These are phyloP conservation scores for Xylaria sp. DNA, from an alignment of 2,329 filamentous ascomycete genomes.

Conservation along the genomic window DNA sequence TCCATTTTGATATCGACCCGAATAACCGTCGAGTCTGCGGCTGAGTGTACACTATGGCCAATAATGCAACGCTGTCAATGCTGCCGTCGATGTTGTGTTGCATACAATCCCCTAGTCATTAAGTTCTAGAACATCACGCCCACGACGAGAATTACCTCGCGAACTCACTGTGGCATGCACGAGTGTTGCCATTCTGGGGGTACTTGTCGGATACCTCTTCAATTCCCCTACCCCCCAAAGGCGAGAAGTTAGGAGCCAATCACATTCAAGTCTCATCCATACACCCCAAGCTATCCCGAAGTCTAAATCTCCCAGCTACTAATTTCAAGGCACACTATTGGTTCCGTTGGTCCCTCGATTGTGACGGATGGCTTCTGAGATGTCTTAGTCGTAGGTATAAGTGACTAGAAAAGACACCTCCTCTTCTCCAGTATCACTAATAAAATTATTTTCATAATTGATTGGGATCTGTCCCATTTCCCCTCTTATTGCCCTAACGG, in stretches of 20 bases:
- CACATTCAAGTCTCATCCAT: neutral
- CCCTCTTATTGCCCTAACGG: no score
- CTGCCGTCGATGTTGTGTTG: neutral
- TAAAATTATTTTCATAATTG: neutral
- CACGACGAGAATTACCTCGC: neutral
- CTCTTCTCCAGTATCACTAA: no score
- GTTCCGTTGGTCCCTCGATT: neutral
- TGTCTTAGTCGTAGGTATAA: neutral
- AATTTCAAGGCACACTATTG: neutral
- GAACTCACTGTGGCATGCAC: neutral
- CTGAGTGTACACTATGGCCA: neutral
- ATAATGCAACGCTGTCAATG: neutral
- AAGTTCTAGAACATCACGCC: neutral
- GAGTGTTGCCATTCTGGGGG: neutral
- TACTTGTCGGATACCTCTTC: neutral
- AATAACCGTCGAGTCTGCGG: neutral
- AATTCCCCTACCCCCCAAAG: neutral
- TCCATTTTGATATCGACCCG: neutral
- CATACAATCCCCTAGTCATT: neutral
- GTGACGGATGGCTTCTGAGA: no score
- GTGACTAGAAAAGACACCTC: neutral
- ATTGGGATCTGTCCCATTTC: neutral
- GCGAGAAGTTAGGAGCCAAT: neutral
- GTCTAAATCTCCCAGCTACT: neutral
- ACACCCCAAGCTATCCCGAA: neutral